Evolutionary conservation across 164 flowering plant genomes (phyloP).

Genomic region (Buxus sempervirens): DNA sequence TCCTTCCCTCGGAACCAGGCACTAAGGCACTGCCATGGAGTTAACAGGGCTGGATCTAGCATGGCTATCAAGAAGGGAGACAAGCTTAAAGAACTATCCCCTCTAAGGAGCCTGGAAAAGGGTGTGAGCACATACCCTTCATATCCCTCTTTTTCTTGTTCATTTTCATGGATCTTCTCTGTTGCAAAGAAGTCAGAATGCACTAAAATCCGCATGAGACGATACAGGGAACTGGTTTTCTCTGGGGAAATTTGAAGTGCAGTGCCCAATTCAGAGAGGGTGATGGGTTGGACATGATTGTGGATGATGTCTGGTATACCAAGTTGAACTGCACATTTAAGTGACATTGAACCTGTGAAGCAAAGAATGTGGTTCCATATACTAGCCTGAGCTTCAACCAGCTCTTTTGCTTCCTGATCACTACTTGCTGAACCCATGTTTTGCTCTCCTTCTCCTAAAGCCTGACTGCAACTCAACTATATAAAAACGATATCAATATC

Average conservation of each 20-base stretch:
- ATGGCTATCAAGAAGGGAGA: conserved; percentile 13
- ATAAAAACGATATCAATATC: no score
- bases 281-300: conserved; percentile 33
- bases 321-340: conserved; percentile 34
- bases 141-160: conserved; percentile 7
- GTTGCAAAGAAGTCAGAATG: conserved; percentile 35
- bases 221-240: conserved; percentile 17
- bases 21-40: conserved; percentile 26
- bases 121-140: conserved; percentile 31
- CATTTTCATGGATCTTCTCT: no score
- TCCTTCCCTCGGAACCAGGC: conserved; percentile 18
- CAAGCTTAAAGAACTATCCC: conserved; percentile 7
- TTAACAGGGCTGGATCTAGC: conserved; percentile 21
- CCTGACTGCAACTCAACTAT: no score
- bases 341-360: conserved; percentile 27
- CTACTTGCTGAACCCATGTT: no score
- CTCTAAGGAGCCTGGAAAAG: conserved; percentile 26
- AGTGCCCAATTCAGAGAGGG: conserved; percentile 16
- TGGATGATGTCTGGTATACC: conserved; percentile 36
- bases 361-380: conserved; percentile 27
- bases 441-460: no score
- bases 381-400: conserved; percentile 32
- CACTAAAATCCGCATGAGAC: conserved; percentile 41
- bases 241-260: conserved; percentile 13
- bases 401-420: no score